These are phyloP conservation scores for Fusarium fracticaudum DNA, from an alignment of 2,329 filamentous ascomycete genomes.

Conservation along the genomic window DNA sequence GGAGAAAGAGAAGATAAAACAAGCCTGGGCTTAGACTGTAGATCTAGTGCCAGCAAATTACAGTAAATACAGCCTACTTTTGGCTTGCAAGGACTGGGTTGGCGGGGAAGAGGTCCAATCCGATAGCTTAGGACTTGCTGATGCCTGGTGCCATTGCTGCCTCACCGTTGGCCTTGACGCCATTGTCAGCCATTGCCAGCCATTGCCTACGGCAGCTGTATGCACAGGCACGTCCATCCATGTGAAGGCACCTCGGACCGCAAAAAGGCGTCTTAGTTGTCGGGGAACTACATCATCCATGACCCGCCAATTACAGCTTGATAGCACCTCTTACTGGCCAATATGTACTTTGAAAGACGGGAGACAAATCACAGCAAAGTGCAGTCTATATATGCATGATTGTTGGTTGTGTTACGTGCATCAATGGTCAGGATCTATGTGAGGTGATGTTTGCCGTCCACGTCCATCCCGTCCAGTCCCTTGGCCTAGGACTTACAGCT, in stretches of 20 bases:
- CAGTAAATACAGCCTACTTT: neutral
- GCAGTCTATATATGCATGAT: neutral
- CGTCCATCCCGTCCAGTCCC: neutral
- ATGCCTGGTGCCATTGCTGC: conserved; percentile 7
- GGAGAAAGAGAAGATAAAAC: neutral
- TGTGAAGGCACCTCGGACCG: neutral
- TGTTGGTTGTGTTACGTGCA: neutral
- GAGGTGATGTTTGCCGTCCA: neutral
- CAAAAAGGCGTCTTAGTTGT: conserved; percentile 1
- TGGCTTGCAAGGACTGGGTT: neutral
- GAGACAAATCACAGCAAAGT: neutral
- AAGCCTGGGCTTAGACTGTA: neutral
- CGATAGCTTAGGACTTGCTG: neutral
- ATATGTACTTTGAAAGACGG: neutral
- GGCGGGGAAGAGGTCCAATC: neutral
- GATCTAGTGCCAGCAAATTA: neutral
- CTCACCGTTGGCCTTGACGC: neutral
- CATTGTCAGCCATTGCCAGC: neutral
- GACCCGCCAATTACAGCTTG: neutral
- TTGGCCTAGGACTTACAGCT: conserved; percentile 3
- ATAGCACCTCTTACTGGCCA: neutral
- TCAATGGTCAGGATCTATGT: neutral
- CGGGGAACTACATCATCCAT: neutral
- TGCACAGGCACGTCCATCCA: neutral
- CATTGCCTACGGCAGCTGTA: neutral